Base-by-base conservation (phyloP, 805 yeast genomes). In the Saccharomycopsis vini region DNA sequence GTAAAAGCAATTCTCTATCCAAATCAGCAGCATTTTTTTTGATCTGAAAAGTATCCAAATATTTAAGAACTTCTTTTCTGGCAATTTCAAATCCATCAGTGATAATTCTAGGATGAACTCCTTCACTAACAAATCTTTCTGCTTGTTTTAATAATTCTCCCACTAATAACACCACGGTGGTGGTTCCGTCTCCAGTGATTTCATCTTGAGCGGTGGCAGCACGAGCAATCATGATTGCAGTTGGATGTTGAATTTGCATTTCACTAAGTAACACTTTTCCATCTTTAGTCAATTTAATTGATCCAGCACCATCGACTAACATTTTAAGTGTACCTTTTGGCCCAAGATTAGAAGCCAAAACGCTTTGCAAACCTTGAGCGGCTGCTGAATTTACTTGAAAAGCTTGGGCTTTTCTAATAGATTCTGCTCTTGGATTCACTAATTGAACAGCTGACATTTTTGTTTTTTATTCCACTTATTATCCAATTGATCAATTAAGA, bases 171-270 rank as follows among this genome's bases (percentile, higher is more conserved):
- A 89, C 90, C 43, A 92, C 98, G 2, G 96, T 83, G 4, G 97
- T 90, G 44, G 98, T 92, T 52, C 98, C 98, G 64, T 92, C 98
- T 40, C 98, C 98, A n/a, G 97, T 85, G 59, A 92, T 87, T 63
- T 92, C 98, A 62, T 92, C 98, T 65, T 92, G 98, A 0, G 98
- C 97, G 37, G 95, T 79, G 40, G 98, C 98, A 12, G 97, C 98
- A 52, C 97, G 75, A 2, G 98, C 95, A 65, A 83, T 83, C 84
- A 83, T 77, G 29, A 83, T 84, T 0, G 94, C 94, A 3, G 94
- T 84, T 9, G 94, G 94, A 50, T 83, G 79, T 61, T 84, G 92
- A 63, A 90, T 90, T 66, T 92, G 98, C 98, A 92, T 92, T 60
- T 92, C 98, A 33, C 84, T 76, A 47, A 92, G 69, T 45, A 92